Percentiles rank a stretch among this genome's conserved stretches.
These are phyloP conservation scores for Kwoniella bestiolae DNA, from an alignment of 768 basidiomycete species.

Conservation along the genomic window DNA sequence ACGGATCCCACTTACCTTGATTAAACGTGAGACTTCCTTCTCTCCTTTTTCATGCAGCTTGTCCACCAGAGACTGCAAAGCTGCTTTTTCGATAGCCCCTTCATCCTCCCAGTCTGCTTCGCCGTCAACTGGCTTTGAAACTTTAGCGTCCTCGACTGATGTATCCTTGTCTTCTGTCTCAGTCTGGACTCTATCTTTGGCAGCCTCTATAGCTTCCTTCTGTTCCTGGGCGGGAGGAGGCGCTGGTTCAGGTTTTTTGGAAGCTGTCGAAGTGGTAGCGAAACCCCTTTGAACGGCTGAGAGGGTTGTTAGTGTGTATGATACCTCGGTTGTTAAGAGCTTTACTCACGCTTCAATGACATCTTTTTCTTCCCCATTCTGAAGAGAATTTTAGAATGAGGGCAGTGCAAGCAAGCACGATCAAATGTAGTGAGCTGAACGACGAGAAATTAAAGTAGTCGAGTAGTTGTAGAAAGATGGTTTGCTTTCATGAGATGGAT, in stretches of 20 bases:
- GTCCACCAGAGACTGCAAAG: constrained; percentile 75
- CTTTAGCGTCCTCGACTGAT: too few relatives aligned
- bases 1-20: constrained; percentile 65
- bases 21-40: constrained; percentile 72
- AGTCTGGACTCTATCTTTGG: neutral
- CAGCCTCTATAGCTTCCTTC: constrained; percentile 12
- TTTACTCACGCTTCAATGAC: constrained; percentile 49
- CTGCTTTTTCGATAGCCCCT: constrained; percentile 51
- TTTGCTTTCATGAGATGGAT: too few relatives aligned
- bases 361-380: constrained; percentile 56
- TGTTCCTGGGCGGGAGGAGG: constrained; percentile 19
- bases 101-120: constrained; percentile 30
- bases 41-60: constrained; percentile 84
- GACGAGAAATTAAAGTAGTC: too few relatives aligned
- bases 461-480: too few relatives aligned
- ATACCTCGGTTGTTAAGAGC: neutral
- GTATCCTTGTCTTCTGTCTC: neutral
- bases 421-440: too few relatives aligned
- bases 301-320: neutral
- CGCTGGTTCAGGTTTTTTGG: constrained; percentile 37
- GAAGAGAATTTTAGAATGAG: neutral
- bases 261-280: constrained; percentile 52
- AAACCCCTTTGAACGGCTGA: constrained; percentile 53
- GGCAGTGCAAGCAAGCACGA: too few relatives aligned
- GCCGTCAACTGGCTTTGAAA: neutral